phyloP scores from a whole-genome alignment of 1,284 basidiomycete genomes.

The Ceratobasidium sp. region DNA sequence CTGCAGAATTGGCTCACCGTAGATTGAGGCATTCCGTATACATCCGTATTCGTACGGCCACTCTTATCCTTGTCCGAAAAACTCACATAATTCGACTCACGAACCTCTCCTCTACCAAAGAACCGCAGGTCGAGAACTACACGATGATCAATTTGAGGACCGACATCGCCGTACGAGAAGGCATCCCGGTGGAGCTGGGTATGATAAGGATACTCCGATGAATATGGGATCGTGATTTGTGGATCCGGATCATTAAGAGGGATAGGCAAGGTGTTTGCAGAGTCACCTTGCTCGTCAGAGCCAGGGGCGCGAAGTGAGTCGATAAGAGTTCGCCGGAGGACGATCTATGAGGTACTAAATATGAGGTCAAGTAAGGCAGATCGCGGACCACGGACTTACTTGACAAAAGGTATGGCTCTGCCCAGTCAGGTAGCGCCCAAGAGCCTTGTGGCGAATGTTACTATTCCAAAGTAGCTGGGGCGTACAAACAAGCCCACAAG shows the following conservation, averaged over 20 bases:
- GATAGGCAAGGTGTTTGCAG: conserved; percentile 44
- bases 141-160: conserved; percentile 50
- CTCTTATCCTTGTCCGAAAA: conserved; percentile 50
- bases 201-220: conserved; percentile 53
- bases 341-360: background rate
- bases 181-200: conserved; percentile 58
- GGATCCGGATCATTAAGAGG: conserved; percentile 57
- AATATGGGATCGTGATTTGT: conserved; percentile 55
- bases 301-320: background rate
- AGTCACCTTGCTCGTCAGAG: background rate
- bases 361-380: background rate
- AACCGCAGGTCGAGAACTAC: conserved; percentile 53
- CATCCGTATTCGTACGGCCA: conserved; percentile 51
- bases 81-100: conserved; percentile 51
- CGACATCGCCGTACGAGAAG: conserved; percentile 54
- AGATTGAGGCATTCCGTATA: conserved; percentile 59
- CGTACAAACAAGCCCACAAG: conserved; percentile 35
- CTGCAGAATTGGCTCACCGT: conserved; percentile 48
- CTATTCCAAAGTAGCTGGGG: conserved; percentile 47
- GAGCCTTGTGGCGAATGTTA: conserved; percentile 31
- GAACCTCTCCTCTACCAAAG: conserved; percentile 49
- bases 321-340: conserved; percentile 18
- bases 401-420: conserved; percentile 45
- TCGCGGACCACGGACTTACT: background rate
- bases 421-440: conserved; percentile 24